Evolutionary conservation across 1,284 basidiomycete species (phyloP).

Genomic region (Heterobasidion irregulare): DNA sequence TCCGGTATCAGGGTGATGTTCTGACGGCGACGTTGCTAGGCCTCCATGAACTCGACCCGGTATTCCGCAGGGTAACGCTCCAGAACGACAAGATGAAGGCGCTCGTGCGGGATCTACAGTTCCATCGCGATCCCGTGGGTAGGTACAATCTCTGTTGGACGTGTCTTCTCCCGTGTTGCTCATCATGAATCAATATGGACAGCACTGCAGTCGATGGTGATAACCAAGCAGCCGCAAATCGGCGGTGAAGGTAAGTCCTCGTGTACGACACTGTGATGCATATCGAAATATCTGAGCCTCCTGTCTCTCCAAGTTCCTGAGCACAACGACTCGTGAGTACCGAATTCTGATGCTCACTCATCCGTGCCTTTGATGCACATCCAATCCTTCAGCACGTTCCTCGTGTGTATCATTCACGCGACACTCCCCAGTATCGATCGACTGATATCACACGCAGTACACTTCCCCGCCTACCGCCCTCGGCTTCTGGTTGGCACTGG

Average conservation of each 20-base stretch:
- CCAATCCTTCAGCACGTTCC: constrained; percentile 48
- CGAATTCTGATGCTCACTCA: no score
- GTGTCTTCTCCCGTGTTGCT: background rate
- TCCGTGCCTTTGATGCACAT: background rate
- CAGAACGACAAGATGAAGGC: constrained; percentile 61
- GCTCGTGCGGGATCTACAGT: constrained; percentile 68
- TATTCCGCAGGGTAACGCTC: constrained; percentile 72
- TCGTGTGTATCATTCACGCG: constrained; percentile 33
- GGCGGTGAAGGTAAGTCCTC: constrained; percentile 69
- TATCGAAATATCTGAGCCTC: background rate
- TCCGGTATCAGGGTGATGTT: background rate
- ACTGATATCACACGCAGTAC: constrained; percentile 46
- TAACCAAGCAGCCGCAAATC: constrained; percentile 83
- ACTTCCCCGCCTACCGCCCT: constrained; percentile 87
- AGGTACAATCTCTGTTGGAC: constrained; percentile 8
- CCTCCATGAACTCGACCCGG: constrained; percentile 78
- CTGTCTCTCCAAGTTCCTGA: constrained; percentile 46
- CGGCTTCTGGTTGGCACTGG: constrained; percentile 94
- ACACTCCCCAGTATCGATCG: background rate
- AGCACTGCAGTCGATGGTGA: constrained; percentile 94
- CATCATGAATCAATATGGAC: background rate
- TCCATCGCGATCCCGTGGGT: constrained; percentile 81
- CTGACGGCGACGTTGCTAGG: constrained; percentile 33
- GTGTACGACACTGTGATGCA: background rate
- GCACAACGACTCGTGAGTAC: constrained; percentile 73